phyloP scores from a whole-genome alignment of 2,329 filamentous ascomycete genomes.

The Claviceps sorghi region DNA sequence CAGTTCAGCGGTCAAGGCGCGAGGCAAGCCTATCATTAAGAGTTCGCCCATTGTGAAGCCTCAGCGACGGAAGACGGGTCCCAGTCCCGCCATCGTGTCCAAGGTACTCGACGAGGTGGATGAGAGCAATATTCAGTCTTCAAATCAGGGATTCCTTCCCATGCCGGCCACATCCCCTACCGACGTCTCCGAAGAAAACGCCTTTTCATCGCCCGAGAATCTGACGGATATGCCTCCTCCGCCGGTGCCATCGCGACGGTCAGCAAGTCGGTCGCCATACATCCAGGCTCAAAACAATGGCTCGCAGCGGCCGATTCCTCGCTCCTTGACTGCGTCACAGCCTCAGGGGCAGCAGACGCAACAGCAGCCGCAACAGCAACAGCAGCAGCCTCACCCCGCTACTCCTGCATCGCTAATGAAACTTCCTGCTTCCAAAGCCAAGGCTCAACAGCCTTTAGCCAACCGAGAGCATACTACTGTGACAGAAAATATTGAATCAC shows the following conservation, averaged over 20 bases:
- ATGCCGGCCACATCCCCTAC: slow-evolving; percentile 24
- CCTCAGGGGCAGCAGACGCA: slow-evolving; percentile 4
- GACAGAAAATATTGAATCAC: slow-evolving; percentile 40
- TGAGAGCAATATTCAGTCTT: slow-evolving; percentile 20
- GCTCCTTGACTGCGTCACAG: slow-evolving; percentile 3
- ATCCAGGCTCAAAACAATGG: slow-evolving; percentile 39
- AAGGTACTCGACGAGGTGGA: slow-evolving; percentile 40
- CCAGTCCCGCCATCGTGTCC: slow-evolving; percentile 41
- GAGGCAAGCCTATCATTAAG: slow-evolving; percentile 39
- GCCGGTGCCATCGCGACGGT: slow-evolving; percentile 50
- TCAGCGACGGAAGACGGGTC: slow-evolving; percentile 35
- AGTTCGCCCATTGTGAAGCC: slow-evolving; percentile 63
- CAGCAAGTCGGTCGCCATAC: slow-evolving; percentile 52
- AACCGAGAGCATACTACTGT: slow-evolving; percentile 20
- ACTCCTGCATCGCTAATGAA: slow-evolving; percentile 84
- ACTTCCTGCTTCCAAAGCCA: slow-evolving; percentile 42
- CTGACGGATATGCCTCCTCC: slow-evolving; percentile 53
- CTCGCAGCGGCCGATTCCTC: slow-evolving; percentile 12
- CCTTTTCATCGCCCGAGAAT: slow-evolving; percentile 48
- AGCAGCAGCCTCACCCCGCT: slow-evolving; percentile 42
- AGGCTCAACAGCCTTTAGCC: slow-evolving; percentile 30
- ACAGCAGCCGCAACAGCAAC: too few relatives aligned
- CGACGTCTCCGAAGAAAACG: slow-evolving; percentile 49
- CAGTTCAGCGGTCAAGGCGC: slow-evolving; percentile 34
- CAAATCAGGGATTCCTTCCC: slow-evolving; percentile 23